Evolutionary conservation across 805 yeast genomes (phyloP), one percentile per base, ranked within the genome.

Genomic region (Tetrapisispora pingtungensis): DNA sequence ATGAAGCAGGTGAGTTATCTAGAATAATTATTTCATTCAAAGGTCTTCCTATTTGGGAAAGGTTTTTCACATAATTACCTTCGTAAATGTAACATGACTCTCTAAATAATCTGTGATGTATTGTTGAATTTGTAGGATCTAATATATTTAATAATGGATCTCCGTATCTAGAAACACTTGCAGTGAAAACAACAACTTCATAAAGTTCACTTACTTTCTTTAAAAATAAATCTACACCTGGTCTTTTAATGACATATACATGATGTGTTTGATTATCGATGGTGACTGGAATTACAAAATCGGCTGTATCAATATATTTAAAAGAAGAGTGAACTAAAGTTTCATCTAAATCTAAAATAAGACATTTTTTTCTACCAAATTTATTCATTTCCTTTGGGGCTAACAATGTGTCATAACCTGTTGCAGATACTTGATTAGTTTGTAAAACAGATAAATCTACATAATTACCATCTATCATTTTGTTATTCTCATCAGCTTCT

Each of bases 1-100:
- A 93, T n/a, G 96, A 86, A 3, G 97, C 96, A 1, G 99, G 97
- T 2, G 97, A 89, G 65, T 93, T 93, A 69, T 93, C 99, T 51
- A 93, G 79, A 52, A 93, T 93, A 46, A 93, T 88, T 36, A 84
- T 70, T 52, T 88, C 95, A 45, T 75, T 68, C 49, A 93, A 69
- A 2, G 96, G 96, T 56, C 99, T 74, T 12, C 99, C 99, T 54
- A 93, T 78, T 64, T 87, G 97, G 6, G 95, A 81, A 53, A 93
- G 71, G 61, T 93, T 90, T 68, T 93, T 93, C 61, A 93, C 87
- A 63, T 85, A 93, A 65, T 87, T 90, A 15, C 97, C 97, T 59
- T 89, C 95, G 64, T 86, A 85, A 62, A 82, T 87, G 64, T 78
- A 87, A 65, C 99, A 93, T 42, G 95, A 80, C 61, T 93, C 98